These are phyloP conservation scores for Cladosporium halotolerans DNA, from an alignment of 2,329 filamentous ascomycete species.

Conservation along the genomic window DNA sequence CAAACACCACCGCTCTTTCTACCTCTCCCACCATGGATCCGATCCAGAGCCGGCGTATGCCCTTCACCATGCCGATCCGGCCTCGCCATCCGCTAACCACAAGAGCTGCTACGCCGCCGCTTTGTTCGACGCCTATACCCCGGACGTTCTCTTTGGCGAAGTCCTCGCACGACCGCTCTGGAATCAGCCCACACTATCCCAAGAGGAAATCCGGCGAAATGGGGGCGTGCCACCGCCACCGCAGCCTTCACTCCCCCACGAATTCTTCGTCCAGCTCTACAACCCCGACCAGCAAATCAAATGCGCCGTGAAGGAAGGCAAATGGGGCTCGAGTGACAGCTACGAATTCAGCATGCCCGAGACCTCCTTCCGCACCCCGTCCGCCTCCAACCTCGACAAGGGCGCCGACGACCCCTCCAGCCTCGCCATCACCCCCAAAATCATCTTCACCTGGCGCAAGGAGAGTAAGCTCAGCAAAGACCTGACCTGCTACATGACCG, in stretches of 20 bases:
- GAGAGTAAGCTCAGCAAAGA: slow-evolving; percentile 82
- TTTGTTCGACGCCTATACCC: slow-evolving; percentile 73
- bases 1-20: slow-evolving; percentile 49
- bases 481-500: slow-evolving; percentile 80
- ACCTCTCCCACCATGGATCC: slow-evolving; percentile 65
- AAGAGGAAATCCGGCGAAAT: slow-evolving; percentile 68
- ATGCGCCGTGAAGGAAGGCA: slow-evolving; percentile 64
- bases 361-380: slow-evolving; percentile 75
- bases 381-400: slow-evolving; percentile 69
- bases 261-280: slow-evolving; percentile 83
- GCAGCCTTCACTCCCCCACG: slow-evolving; percentile 66
- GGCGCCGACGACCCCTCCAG: slow-evolving; percentile 56
- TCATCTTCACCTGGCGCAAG: slow-evolving; percentile 82
- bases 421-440: slow-evolving; percentile 55
- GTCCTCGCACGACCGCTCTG: slow-evolving; percentile 79
- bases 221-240: slow-evolving; percentile 60
- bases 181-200: slow-evolving; percentile 73
- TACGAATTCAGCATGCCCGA: slow-evolving; percentile 95
- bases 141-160: slow-evolving; percentile 80
- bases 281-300: slow-evolving; percentile 80
- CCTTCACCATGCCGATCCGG: slow-evolving; percentile 68
- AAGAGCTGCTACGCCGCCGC: slow-evolving; percentile 82
- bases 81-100: slow-evolving; percentile 52
- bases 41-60: slow-evolving; percentile 75
- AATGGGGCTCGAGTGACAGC: slow-evolving; percentile 71